phyloP scores from a whole-genome alignment of 495 filamentous ascomycete genomes.

The Xylaria bambusicola region DNA sequence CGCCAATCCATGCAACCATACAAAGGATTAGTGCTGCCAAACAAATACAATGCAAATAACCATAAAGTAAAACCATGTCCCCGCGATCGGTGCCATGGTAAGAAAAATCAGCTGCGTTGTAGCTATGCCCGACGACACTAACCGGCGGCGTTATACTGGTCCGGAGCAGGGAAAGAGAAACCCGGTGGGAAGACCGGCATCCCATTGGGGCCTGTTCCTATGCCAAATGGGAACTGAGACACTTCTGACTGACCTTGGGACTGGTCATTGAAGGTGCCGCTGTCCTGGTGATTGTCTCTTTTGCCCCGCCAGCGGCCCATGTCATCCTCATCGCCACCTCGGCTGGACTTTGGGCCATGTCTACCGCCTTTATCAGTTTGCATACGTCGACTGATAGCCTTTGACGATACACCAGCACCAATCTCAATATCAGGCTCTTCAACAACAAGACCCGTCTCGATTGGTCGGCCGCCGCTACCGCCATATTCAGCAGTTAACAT shows the following conservation, averaged over 20 bases:
- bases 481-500: slow-evolving; percentile 93
- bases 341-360: slow-evolving; percentile 71
- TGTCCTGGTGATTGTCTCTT: slow-evolving; percentile 49
- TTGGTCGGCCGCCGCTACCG: slow-evolving; percentile 79
- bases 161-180: slow-evolving; percentile 49
- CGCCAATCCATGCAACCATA: slow-evolving; percentile 29
- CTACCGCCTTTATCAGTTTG: slow-evolving; percentile 73
- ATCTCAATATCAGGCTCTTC: slow-evolving; percentile 99
- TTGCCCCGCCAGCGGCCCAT: slow-evolving; percentile 45
- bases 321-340: slow-evolving; percentile 53
- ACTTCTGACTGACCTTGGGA: slow-evolving; percentile 44
- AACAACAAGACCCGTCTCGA: slow-evolving; percentile 82
- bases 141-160: slow-evolving; percentile 21
- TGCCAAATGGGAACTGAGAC: slow-evolving; percentile 58
- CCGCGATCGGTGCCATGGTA: no score
- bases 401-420: slow-evolving; percentile 93
- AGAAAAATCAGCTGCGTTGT: no score
- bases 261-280: slow-evolving; percentile 41
- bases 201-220: slow-evolving; percentile 59
- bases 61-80: no score
- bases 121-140: neutral
- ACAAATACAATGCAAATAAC: neutral
- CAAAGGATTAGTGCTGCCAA: slow-evolving; percentile 5
- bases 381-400: slow-evolving; percentile 86
- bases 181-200: slow-evolving; percentile 72